phyloP scores from a whole-genome alignment of 1,284 basidiomycete genomes.

The Hymenochaete sp. region DNA sequence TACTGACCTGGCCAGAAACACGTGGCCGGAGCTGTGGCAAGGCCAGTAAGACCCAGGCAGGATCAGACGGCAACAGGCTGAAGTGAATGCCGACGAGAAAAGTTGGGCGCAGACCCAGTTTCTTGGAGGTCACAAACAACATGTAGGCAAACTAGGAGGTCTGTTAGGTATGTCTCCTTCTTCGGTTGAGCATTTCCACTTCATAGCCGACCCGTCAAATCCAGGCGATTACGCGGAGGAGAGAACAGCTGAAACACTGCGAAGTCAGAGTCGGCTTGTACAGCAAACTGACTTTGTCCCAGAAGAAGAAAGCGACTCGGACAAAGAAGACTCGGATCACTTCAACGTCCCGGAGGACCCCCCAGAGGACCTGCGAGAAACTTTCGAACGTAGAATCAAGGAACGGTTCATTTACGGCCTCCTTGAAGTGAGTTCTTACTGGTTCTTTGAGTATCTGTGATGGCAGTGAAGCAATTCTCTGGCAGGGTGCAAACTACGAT shows the following conservation, averaged over 20 bases:
- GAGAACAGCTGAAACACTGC: slow-evolving; percentile 53
- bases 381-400: slow-evolving; percentile 51
- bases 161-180: slow-evolving; percentile 33
- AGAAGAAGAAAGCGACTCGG: slow-evolving; percentile 55
- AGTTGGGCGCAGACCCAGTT: slow-evolving; percentile 59
- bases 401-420: slow-evolving; percentile 71
- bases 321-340: slow-evolving; percentile 35
- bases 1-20: slow-evolving; percentile 40
- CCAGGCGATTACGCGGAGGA: slow-evolving; percentile 63
- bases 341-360: slow-evolving; percentile 29
- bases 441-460: neutral
- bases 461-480: slow-evolving; percentile 3
- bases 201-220: neutral
- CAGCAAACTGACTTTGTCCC: slow-evolving; percentile 43
- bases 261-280: slow-evolving; percentile 36
- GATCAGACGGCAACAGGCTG: slow-evolving; percentile 34
- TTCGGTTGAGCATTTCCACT: neutral
- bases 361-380: slow-evolving; percentile 37
- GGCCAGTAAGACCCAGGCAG: slow-evolving; percentile 29
- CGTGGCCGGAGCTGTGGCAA: slow-evolving; percentile 61
- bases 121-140: slow-evolving; percentile 45
- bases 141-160: slow-evolving; percentile 59
- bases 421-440: slow-evolving; percentile 46
- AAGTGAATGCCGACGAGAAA: slow-evolving; percentile 56
- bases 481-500: slow-evolving; percentile 62